These are phyloP conservation scores for Candolleomyces efflorescens DNA, from an alignment of 768 basidiomycete species.

Conservation along the genomic window DNA sequence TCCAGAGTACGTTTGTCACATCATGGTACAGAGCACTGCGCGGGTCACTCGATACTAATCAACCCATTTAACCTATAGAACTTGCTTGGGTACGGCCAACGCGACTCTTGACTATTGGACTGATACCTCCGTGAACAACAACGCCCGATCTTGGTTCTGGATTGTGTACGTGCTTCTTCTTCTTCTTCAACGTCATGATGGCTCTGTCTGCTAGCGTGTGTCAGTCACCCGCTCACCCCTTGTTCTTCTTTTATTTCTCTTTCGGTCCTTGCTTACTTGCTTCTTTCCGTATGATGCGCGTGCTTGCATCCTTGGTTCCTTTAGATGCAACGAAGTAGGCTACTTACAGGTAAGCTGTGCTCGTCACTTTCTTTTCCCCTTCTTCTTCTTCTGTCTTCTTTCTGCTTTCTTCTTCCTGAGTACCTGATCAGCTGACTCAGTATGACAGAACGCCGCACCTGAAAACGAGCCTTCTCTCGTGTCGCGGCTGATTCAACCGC, in stretches of 20 bases:
- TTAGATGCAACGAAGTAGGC: slow-evolving; percentile 61
- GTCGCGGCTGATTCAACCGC: slow-evolving; percentile 48
- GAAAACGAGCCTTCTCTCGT: slow-evolving; percentile 39
- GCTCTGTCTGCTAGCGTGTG: neutral
- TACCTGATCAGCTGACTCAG: neutral
- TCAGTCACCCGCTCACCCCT: neutral
- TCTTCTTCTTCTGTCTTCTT: neutral
- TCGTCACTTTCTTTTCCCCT: neutral
- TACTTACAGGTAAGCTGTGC: slow-evolving; percentile 38
- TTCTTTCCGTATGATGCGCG: neutral
- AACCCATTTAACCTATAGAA: slow-evolving; percentile 14
- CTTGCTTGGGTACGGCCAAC: slow-evolving; percentile 41
- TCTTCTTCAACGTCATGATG: neutral
- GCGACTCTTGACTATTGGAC: slow-evolving; percentile 42
- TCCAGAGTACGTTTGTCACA: slow-evolving; percentile 39
- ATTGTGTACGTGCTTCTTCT: slow-evolving; percentile 43
- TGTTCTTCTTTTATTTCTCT: neutral
- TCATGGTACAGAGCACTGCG: neutral
- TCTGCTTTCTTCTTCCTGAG: too few relatives aligned
- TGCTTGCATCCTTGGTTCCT: slow-evolving; percentile 3
- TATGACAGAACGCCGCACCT: slow-evolving; percentile 40
- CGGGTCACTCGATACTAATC: neutral
- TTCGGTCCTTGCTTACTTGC: neutral
- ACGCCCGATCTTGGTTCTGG: slow-evolving; percentile 66
- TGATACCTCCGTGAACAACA: slow-evolving; percentile 51